Base-by-base conservation (phyloP, 1,139 yeast genomes). In the Pichia sp. region DNA sequence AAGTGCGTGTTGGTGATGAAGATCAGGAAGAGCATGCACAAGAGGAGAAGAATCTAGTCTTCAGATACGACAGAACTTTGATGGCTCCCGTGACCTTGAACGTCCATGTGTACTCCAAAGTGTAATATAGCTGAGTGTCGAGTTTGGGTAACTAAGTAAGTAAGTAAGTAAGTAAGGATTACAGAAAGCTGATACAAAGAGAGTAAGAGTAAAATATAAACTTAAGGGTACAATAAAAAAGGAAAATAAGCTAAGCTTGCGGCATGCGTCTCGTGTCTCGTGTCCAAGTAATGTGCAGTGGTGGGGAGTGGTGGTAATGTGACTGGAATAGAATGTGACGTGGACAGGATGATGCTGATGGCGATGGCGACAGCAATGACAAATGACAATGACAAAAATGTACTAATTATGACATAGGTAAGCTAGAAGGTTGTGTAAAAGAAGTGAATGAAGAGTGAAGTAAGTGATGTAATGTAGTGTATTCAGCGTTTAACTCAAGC, bases 401-500 rank as follows among this genome's bases (percentile, higher is more conserved):
- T n/a, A n/a, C n/a, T n/a, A n/a, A n/a, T n/a, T n/a, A n/a, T n/a
- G n/a, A n/a, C n/a, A n/a, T n/a, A n/a, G n/a, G n/a, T n/a, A n/a
- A n/a, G n/a, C n/a, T n/a, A n/a, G n/a, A n/a, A n/a, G n/a, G n/a
- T 21, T 21, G 22, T 9, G 22, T 21, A 21, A 21, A 21, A 11
- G 8, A 21, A 21, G 11, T 8, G 8, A 21, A 21, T 9, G 22
- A 9, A 21, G 22, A 21, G 22, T 21, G 11, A 21, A 21, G 22
- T 21, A 21, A 21, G 11, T 8, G 10, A 21, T 21, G 11, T 11
- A 8, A 21, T 21, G 11, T 21, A 21, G 11, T 21, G 10, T 21
- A n/a, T n/a, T n/a, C n/a, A n/a, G n/a, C n/a, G n/a, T n/a, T 33
- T 28, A 23, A 27, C 23, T 49, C 42, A 54, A 41, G 53, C 56